A percentile compares a stretch with the other conserved stretches of the same genome.
Conservation (phyloP, 352 stramenopile species). For the Halophytophthora batemanensis region DNA sequence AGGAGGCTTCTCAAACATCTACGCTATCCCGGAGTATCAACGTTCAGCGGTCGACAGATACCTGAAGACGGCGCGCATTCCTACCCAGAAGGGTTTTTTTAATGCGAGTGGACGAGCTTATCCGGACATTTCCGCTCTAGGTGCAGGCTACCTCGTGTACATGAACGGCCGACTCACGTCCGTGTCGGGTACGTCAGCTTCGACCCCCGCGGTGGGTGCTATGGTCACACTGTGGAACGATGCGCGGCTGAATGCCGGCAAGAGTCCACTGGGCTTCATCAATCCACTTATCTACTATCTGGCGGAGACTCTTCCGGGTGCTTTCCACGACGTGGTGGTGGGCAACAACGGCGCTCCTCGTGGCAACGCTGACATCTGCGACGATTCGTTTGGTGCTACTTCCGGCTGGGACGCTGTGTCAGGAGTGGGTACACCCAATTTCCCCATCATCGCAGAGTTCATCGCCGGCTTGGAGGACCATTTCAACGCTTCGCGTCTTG, state of each 20-base stretch:
- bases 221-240: slow-evolving; percentile 91
- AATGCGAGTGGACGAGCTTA: slow-evolving; percentile 85
- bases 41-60: slow-evolving; percentile 61
- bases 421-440: slow-evolving; percentile 85
- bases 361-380: slow-evolving; percentile 41
- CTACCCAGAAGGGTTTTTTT: slow-evolving; percentile 56
- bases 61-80: slow-evolving; percentile 48
- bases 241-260: slow-evolving; percentile 69
- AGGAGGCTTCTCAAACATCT: slow-evolving; percentile 88
- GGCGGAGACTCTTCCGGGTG: slow-evolving; percentile 37
- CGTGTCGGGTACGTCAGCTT: slow-evolving; percentile 84
- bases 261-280: slow-evolving; percentile 82
- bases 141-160: slow-evolving; percentile 61
- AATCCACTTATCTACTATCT: slow-evolving; percentile 86
- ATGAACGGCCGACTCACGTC: slow-evolving; percentile 43
- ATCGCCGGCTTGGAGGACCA: slow-evolving; percentile 47
- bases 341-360: slow-evolving; percentile 78
- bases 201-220: slow-evolving; percentile 76
- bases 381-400: slow-evolving; percentile 77
- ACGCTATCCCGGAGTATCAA: slow-evolving; percentile 76
- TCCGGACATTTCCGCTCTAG: slow-evolving; percentile 84
- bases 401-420: slow-evolving; percentile 88
- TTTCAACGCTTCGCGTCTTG: slow-evolving; percentile 39
- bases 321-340: slow-evolving; percentile 86
- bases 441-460: slow-evolving; percentile 58